Base-by-base conservation (phyloP, 1,139 yeast genomes). In the Suhomyces chickasaworum region DNA sequence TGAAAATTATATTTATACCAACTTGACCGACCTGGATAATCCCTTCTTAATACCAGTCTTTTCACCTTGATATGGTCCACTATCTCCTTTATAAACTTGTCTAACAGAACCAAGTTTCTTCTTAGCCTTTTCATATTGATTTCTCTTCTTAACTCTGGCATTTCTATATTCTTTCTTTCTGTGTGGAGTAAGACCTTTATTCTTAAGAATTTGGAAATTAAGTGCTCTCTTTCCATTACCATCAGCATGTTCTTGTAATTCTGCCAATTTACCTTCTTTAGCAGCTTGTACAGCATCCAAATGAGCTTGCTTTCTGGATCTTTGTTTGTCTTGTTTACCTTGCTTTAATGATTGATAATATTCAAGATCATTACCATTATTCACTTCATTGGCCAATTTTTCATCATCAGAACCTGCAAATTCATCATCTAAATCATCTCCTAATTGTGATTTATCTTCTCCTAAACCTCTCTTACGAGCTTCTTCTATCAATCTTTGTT, bases 31-130 rank as follows among this genome's bases (percentile, higher is more conserved):
- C 66, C 90, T 83, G 30, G 96, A 80, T 51, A 93, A 65, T 53
- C 90, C 89, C 81, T 93, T 91, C 77, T 90, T 90, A 67, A 93
- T 93, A 87, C 99, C 99, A 20, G 98, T 91, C 74, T 82, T 79
- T 68, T 93, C 99, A 69, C 99, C 99, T 55, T 80, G 86, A 68
- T 95, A 93, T 3, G 96, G 85, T 45, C 97, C 90, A 52, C 80
- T 77, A 57, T 84, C 88, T 39, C 81, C 84, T 58, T 85, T 80
- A 75, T 86, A 90, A 22, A 90, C 97, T 50, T 89, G 89, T 68
- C 97, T 85, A 53, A 89, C 86, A 50, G 96, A 86, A 63, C 85
- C 84, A 65, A 95, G 85, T 67, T 90, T 90, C 89, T 90, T 91
- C 74, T 90, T 84, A 34, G 99, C 99, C 65, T 81, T 80, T 54